Conservation (phyloP, 495 filamentous ascomycete genomes). For the Viridothelium virens region DNA sequence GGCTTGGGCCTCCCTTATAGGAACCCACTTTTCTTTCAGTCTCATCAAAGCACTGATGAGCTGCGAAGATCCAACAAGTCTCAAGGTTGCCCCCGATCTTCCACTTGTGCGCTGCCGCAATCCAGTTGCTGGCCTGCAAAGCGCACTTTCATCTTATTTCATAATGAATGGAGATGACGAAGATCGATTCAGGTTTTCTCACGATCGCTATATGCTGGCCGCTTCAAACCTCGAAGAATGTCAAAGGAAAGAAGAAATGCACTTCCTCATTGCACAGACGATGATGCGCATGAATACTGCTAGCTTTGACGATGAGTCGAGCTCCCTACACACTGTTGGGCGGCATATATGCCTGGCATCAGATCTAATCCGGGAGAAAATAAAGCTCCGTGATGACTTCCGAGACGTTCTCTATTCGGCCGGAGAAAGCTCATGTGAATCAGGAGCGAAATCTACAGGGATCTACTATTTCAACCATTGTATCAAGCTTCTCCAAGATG, state of each 20-base stretch:
- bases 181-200: slow-evolving; percentile 67
- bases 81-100: slow-evolving; percentile 23
- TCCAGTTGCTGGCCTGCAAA: slow-evolving; percentile 67
- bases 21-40: slow-evolving; percentile 70
- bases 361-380: slow-evolving; percentile 59
- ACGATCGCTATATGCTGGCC: slow-evolving; percentile 76
- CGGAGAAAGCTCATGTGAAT: slow-evolving; percentile 66
- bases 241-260: slow-evolving; percentile 64
- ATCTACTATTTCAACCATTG: slow-evolving; percentile 69
- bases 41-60: slow-evolving; percentile 69
- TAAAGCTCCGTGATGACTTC: slow-evolving; percentile 53
- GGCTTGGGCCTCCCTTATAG: slow-evolving; percentile 76
- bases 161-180: slow-evolving; percentile 68
- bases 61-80: slow-evolving; percentile 35
- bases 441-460: slow-evolving; percentile 69
- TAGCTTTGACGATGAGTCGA: not conserved
- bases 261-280: slow-evolving; percentile 73
- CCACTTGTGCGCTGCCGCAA: slow-evolving; percentile 34
- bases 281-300: slow-evolving; percentile 42
- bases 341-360: slow-evolving; percentile 68
- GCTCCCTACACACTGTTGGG: slow-evolving; percentile 57
- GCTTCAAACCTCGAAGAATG: slow-evolving; percentile 62
- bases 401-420: slow-evolving; percentile 67
- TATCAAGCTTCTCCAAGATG: slow-evolving; percentile 65
- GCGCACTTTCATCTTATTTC: slow-evolving; percentile 66